Conservation (phyloP, 2,329 filamentous ascomycete genomes). For the Exophiala aquamarina region DNA sequence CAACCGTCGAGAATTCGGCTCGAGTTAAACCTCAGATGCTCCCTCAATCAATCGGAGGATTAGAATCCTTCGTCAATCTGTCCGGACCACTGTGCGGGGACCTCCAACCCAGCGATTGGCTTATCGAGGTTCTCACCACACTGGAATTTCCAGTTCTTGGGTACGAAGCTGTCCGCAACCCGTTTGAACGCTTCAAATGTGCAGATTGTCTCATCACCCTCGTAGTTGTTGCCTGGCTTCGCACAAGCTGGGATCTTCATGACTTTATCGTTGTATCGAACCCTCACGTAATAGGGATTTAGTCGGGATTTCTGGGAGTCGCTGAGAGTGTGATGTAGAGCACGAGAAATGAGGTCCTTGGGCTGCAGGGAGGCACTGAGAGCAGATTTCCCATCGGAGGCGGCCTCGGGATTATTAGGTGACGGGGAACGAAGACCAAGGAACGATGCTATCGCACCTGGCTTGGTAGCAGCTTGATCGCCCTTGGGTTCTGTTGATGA, state of each 20-base stretch:
- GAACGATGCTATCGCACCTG: conserved; percentile 26
- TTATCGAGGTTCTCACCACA: conserved; percentile 59
- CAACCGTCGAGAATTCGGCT: too few relatives aligned
- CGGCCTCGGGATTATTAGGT: conserved; percentile 11
- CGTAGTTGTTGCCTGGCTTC: conserved; percentile 73
- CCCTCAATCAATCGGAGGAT: too few relatives aligned
- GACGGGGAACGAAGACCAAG: conserved; percentile 32
- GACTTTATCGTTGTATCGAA: conserved; percentile 86
- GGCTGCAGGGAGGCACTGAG: conserved; percentile 46
- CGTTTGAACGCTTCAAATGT: conserved; percentile 89
- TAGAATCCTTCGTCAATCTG: conserved; percentile 23
- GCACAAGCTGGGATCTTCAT: conserved; percentile 82
- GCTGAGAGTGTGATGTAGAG: conserved; percentile 56
- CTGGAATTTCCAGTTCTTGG: conserved; percentile 70
- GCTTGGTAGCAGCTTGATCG: conserved; percentile 5
- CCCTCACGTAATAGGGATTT: conserved; percentile 78
- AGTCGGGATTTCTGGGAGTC: conserved; percentile 60
- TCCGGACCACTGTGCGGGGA: conserved; percentile 18
- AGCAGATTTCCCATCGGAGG: conserved; percentile 12
- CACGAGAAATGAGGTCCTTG: conserved; percentile 56
- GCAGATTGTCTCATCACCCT: conserved; percentile 85
- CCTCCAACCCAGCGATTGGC: conserved; percentile 10
- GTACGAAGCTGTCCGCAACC: conserved; percentile 88
- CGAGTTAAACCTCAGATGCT: too few relatives aligned
- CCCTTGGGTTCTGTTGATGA: conserved; percentile 32